Base-by-base conservation (phyloP, 495 filamentous ascomycete genomes). In the Annulohypoxylon bovei region DNA sequence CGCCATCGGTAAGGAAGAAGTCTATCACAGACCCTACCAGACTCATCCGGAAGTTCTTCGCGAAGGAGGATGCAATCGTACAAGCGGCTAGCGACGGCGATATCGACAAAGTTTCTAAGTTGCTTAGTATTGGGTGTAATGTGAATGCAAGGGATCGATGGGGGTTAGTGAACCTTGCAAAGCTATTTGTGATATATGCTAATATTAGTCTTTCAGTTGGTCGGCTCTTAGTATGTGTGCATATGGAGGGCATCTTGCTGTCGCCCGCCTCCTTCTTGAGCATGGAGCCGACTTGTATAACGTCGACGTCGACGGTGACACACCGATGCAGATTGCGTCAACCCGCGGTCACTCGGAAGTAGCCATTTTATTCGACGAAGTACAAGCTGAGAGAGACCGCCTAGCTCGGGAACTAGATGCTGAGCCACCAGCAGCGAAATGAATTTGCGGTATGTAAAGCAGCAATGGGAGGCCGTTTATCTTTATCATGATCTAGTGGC, bases 271-370 rank as follows among this genome's bases (percentile, higher is more conserved):
- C 9, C 65, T 77, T 7, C 62, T 79, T 4, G 76, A 77, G 39
- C 63, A 78, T 16, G 76, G 74, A 3, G 77, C 76, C 6, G 70
- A 79, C 25, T 42, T 79, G 37, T 73, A 75, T 28, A 76, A 74
- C 56, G 57, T 67, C 22, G 73, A 77, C 56, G 73, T 76, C 4
- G 71, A 75, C 46, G 69, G 68, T 27, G 71, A 76, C 32, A 71
- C 71, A 9, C 77, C 77, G 1, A 67, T 70, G 25, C 65, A 62
- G n/a, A 62, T 77, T 33, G 73, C 75, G 18, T 50, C 59, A 4
- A 70, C 71, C 22, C 68, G 73, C 39, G 75, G 75, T 20, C 73
- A 77, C 55, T 53, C 72, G 4, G 72, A 75, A 46, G 62, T 77
- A 2, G 69, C 62, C 6, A 65, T 77, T 9, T 22, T 77, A 30